Percentiles rank a stretch among this genome's conserved stretches.
These are phyloP conservation scores for Flammula alnicola DNA, from an alignment of 1,284 basidiomycete genomes.

Conservation along the genomic window DNA sequence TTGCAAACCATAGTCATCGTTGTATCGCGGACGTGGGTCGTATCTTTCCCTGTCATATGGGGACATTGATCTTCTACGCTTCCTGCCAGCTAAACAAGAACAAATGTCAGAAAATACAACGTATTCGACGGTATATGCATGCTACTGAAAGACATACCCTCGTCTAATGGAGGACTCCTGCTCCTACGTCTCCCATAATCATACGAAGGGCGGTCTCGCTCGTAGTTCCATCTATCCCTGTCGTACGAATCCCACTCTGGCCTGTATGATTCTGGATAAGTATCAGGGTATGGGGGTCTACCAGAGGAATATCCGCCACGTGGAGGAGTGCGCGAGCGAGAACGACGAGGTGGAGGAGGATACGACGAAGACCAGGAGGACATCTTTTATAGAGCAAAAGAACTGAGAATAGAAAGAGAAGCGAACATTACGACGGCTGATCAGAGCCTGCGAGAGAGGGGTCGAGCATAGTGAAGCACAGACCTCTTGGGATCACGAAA, in stretches of 20 bases:
- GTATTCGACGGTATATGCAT: not conserved
- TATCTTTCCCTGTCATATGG: constrained; percentile 83
- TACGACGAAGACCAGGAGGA: constrained; percentile 69
- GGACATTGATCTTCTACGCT: constrained; percentile 84
- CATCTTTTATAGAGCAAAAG: constrained; percentile 58
- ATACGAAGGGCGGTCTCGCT: constrained; percentile 68
- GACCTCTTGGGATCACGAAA: constrained; percentile 80
- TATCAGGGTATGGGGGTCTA: constrained; percentile 61
- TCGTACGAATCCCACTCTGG: constrained; percentile 72
- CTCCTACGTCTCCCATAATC: constrained; percentile 72
- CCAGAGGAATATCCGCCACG: constrained; percentile 53
- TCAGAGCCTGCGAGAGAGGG: constrained; percentile 69
- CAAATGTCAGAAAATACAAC: constrained; percentile 15
- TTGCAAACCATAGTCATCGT: constrained; percentile 79
- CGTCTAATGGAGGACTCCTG: constrained; percentile 71
- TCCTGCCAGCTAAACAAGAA: constrained; percentile 56
- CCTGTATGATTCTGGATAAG: constrained; percentile 61
- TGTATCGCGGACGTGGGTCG: constrained; percentile 80
- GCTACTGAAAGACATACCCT: constrained; percentile 50
- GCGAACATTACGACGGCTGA: constrained; percentile 61
- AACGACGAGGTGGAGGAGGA: constrained; percentile 71
- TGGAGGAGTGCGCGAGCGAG: constrained; percentile 80
- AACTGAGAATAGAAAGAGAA: constrained; percentile 70
- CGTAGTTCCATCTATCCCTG: constrained; percentile 72
- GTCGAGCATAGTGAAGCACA: constrained; percentile 88